These are phyloP conservation scores for Mycena belliarum DNA, from an alignment of 768 basidiomycete species.

Conservation along the genomic window DNA sequence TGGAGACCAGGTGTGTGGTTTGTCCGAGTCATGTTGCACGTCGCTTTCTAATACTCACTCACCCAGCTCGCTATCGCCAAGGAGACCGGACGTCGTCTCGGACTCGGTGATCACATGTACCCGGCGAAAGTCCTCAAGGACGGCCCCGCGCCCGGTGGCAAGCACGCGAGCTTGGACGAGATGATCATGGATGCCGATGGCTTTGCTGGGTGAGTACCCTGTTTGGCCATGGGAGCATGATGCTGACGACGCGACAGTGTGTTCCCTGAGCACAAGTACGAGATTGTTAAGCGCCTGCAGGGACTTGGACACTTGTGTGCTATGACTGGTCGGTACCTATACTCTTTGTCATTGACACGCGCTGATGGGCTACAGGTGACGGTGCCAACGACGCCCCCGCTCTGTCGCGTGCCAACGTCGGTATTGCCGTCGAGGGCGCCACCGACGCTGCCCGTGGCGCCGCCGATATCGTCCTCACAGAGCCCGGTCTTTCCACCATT, in stretches of 20 bases:
- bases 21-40: neutral
- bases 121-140: constrained; percentile 99
- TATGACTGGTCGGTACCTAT: constrained; percentile 83
- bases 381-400: constrained; percentile 99
- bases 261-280: constrained; percentile 99
- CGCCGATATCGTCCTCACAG: constrained; percentile 96
- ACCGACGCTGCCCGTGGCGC: constrained; percentile 98
- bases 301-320: constrained; percentile 94
- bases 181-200: constrained; percentile 99
- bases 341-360: neutral
- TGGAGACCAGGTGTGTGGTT: constrained; percentile 71
- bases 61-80: constrained; percentile 89
- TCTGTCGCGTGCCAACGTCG: constrained; percentile 96
- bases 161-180: constrained; percentile 84
- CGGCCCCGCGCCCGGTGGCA: constrained; percentile 85
- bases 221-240: constrained; percentile 57
- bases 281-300: constrained; percentile 98
- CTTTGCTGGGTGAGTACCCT: constrained; percentile 98
- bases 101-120: constrained; percentile 99
- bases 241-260: constrained; percentile 95
- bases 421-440: constrained; percentile 99
- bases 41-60: neutral
- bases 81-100: constrained; percentile 97
- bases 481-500: constrained; percentile 98
- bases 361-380: constrained; percentile 43